Evolutionary conservation across 1,139 yeast genomes (phyloP).

Genomic region (Pichia sp.): DNA sequence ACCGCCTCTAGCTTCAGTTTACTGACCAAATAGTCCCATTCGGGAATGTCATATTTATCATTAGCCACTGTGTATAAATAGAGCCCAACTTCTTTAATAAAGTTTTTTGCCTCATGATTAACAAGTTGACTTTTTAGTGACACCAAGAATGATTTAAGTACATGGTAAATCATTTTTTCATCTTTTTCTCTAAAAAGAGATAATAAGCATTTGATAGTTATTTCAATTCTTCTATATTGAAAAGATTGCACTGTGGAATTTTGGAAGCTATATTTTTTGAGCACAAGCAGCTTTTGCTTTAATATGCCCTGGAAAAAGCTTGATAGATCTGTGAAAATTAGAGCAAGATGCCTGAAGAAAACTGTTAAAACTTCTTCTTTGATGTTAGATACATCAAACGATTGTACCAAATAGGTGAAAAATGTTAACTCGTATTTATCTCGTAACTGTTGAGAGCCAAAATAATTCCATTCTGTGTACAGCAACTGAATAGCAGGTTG

Average conservation of each 20-base stretch:
- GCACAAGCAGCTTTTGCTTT: not conserved
- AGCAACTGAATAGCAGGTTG: slow-evolving; percentile 21
- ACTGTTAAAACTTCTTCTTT: slow-evolving; percentile 8
- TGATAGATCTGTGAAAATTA: slow-evolving; percentile 5
- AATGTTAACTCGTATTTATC: slow-evolving; percentile 23
- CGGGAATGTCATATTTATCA: slow-evolving; percentile 16
- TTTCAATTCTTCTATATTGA: not conserved
- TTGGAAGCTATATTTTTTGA: not conserved
- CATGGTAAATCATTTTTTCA: not conserved
- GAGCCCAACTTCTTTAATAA: slow-evolving; percentile 19
- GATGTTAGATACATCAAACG: slow-evolving; percentile 5
- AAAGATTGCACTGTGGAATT: slow-evolving; percentile 4
- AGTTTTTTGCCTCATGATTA: slow-evolving; percentile 17
- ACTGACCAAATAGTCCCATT: slow-evolving; percentile 18
- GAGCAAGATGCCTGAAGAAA: slow-evolving; percentile 13
- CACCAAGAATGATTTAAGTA: slow-evolving; percentile 16
- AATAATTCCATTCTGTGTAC: slow-evolving; percentile 30
- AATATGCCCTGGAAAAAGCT: slow-evolving; percentile 4
- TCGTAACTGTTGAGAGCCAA: slow-evolving; percentile 20
- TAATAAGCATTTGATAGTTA: slow-evolving; percentile 12
- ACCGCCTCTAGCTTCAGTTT: slow-evolving; percentile 13
- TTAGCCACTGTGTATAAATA: slow-evolving; percentile 25
- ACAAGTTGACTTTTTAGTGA: slow-evolving; percentile 22
- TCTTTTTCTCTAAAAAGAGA: slow-evolving; percentile 2
- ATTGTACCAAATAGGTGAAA: slow-evolving; percentile 16